Evolutionary conservation across 345 rosid species (phyloP), one percentile per base, ranked within the genome.

Genomic region (Pseudoturritis turrita): DNA sequence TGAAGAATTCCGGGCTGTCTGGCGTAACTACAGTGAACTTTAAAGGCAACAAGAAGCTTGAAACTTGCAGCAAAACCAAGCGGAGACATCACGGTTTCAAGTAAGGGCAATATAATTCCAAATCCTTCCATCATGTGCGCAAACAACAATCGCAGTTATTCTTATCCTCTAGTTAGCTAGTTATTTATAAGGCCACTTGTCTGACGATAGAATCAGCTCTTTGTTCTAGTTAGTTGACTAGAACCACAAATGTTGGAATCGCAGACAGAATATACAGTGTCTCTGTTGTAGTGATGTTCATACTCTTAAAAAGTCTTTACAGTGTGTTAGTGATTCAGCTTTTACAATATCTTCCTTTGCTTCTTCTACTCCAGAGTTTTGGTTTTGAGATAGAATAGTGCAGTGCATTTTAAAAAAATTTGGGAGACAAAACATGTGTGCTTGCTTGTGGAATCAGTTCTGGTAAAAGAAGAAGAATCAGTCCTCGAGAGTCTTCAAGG

Each of bases 1-100:
- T 58, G 80, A 77, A 71, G 80, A 77, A 12, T 77, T 77, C 68
- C 60, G 80, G 2, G 80, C 80, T 40, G 80, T 77, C n/a, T 77
- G 80, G 80, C 76, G 80, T 33, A 77, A 77, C 68, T 77, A 77
- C 62, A 77, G 76, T 2, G 80, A 77, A 11, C 37, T 77, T 7
- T 76, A 70, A 57, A 12, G 31, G 2, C 70, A 45, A 15, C 37
- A 33, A 15, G 45, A 52, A 51, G 50, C 63, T 41, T 39, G n/a
- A 19, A 52, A n/a, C 74, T 61, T 53, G 62, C 7, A 23, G 78
- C 49, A 43, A 69, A 59, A 13, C 33, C 45, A 74, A 47, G 25
- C 47, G 14, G 36, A 33, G 59, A 57, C 29, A 60, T 52, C 47
- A 40, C 50, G 31, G 56, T 52, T 33, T 60, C 68, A 51, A 67